A percentile compares a stretch with the other conserved stretches of the same genome.
Evolutionary conservation across 2,329 filamentous ascomycete genomes (phyloP).

Genomic region (Sphaerulina vaccinii): DNA sequence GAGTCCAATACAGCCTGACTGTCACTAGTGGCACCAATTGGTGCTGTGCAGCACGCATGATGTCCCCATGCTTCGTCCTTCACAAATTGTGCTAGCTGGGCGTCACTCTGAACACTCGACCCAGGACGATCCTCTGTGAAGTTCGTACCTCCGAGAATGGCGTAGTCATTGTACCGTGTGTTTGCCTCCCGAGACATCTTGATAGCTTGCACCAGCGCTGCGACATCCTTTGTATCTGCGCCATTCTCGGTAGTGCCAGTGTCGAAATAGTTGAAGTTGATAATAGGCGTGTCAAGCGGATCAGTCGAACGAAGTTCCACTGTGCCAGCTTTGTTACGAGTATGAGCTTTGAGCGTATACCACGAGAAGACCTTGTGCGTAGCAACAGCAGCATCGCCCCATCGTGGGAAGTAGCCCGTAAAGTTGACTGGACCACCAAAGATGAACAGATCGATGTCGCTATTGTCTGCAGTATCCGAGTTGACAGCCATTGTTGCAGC

Average conservation of each 20-base stretch:
- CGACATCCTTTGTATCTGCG: conserved; percentile 47
- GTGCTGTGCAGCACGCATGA: conserved; percentile 56
- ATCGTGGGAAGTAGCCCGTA: conserved; percentile 57
- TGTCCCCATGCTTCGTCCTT: conserved; percentile 52
- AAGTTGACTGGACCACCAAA: conserved; percentile 57
- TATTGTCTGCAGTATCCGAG: conserved; percentile 41
- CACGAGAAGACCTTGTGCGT: conserved; percentile 50
- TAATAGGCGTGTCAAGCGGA: conserved; percentile 62
- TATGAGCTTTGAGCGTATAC: conserved; percentile 62
- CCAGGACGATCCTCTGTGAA: conserved; percentile 43
- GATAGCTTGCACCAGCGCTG: conserved; percentile 52
- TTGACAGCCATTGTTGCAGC: conserved; percentile 49
- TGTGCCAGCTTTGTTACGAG: conserved; percentile 60
- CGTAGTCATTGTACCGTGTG: conserved; percentile 16
- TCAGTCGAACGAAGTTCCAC: conserved; percentile 61
- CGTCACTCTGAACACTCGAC: conserved; percentile 42
- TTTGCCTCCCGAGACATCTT: conserved; percentile 28
- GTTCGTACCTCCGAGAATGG: conserved; percentile 21
- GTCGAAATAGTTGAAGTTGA: conserved; percentile 62
- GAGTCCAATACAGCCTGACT: conserved; percentile 20
- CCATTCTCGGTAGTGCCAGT: conserved; percentile 42
- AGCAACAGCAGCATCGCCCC: conserved; percentile 46
- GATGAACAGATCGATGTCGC: conserved; percentile 54
- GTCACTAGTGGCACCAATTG: conserved; percentile 48
- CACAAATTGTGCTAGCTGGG: conserved; percentile 49